Base-by-base conservation (phyloP, 129 eudicot genomes). In the Glebionis coronaria region DNA sequence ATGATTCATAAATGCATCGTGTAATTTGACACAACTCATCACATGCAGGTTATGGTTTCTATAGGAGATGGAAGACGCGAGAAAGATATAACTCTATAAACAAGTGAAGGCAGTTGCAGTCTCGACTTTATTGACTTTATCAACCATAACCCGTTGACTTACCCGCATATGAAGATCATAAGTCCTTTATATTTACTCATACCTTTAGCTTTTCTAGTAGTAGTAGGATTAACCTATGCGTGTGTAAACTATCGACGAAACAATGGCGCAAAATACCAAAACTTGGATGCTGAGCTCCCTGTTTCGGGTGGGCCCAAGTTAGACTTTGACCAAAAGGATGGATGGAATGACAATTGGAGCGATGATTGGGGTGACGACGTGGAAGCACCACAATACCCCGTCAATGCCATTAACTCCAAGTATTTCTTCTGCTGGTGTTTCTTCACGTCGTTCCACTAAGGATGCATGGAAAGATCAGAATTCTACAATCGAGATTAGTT, bases 331-430 rank as follows among this genome's bases (percentile, higher is more conserved):
- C 68, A 65, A 47, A 81, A 73, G 29, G 93, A 85, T 47, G 88
- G 83, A 8, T 91, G 97, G 97, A 86, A 91, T 40, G 76, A 91
- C 44, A 87, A 76, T 59, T 91, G 97, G 97, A 78, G 82, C 46
- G 97, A 91, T 50, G 80, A 61, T 72, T 87, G 97, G 93, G 97
- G 79, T 51, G 97, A 91, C 19, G 95, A 91, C 18, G 95, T 84
- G 56, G 97, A 91, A 84, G 93, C 95, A 21, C 87, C 97, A 10
- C 76, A 14, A n/a, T 49, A 78, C 95, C 0, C 88, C 97, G 2
- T 80, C 92, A 2, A 57, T 80, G 85, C 97, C 97, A 7, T 75
- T 81, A 4, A 90, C 95, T 67, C 95, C 97, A 20, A 87, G 86
- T 52, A 78, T 87, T 44, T 84, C 97, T 28, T 84, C 95, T 44